These are phyloP conservation scores for Solanum clarkiae DNA, from an alignment of 257 asterid species.

Conservation along the genomic window DNA sequence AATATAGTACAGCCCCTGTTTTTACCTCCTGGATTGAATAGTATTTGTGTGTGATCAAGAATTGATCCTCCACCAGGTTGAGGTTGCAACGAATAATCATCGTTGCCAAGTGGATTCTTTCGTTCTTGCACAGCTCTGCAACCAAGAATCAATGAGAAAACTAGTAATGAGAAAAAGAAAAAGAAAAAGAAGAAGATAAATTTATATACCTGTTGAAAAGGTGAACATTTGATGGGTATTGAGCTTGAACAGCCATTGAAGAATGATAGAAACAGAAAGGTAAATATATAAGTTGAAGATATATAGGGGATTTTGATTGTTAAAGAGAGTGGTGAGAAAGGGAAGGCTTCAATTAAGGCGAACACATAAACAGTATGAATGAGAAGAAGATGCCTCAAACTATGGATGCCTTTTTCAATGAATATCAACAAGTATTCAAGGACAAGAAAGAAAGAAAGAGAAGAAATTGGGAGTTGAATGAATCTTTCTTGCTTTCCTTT, in stretches of 20 bases:
- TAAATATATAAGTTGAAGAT: background rate
- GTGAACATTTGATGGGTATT: slow-evolving; percentile 28
- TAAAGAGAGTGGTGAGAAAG: background rate
- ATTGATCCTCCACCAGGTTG: slow-evolving; percentile 9
- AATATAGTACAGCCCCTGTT: background rate
- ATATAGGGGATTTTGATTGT: background rate
- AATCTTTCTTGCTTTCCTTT: background rate
- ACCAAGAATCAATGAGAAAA: background rate
- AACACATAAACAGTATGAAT: slow-evolving; percentile 24
- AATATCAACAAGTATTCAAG: background rate
- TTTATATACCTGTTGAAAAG: slow-evolving; percentile 12
- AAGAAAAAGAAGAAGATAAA: too few relatives aligned
- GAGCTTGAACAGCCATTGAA: slow-evolving; percentile 46
- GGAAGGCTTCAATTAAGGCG: slow-evolving; percentile 11
- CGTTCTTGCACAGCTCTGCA: slow-evolving; percentile 22
- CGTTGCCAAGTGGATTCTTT: slow-evolving; percentile 10
- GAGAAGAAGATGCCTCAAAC: slow-evolving; percentile 6
- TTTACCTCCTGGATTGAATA: slow-evolving; percentile 22
- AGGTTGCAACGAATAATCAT: slow-evolving; percentile 10
- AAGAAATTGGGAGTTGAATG: background rate
- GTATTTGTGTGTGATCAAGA: slow-evolving; percentile 21
- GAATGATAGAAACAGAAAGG: background rate
- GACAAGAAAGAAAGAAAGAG: background rate
- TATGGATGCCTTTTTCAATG: slow-evolving; percentile 12
- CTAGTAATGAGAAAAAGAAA: background rate